phyloP scores from a whole-genome alignment of 2,329 filamentous ascomycete genomes.

The Emmonsia crescens region DNA sequence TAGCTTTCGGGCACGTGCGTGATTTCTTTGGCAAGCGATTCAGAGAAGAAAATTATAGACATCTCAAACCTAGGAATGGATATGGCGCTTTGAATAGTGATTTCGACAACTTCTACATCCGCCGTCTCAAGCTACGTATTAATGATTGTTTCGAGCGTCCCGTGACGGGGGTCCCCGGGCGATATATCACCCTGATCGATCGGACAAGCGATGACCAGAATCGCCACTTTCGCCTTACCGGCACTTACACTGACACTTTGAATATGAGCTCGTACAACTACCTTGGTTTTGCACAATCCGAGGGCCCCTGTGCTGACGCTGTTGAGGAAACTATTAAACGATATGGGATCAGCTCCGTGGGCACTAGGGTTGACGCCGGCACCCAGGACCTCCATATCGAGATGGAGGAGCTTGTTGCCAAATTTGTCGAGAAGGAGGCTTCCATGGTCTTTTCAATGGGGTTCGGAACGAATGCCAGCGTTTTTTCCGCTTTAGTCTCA shows the following conservation, averaged over 20 bases:
- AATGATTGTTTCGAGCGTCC: conserved; percentile 95
- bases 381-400: conserved; percentile 80
- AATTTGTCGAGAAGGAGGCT: conserved; percentile 86
- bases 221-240: conserved; percentile 75
- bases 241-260: conserved; percentile 83
- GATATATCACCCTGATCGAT: conserved; percentile 87
- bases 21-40: conserved; percentile 98
- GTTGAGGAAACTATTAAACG: conserved; percentile 76
- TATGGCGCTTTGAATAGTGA: conserved; percentile 95
- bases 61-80: conserved; percentile 71
- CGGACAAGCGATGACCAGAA: conserved; percentile 88
- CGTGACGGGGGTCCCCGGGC: conserved; percentile 83
- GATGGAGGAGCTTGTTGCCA: conserved; percentile 79
- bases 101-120: conserved; percentile 97
- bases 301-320: conserved; percentile 88
- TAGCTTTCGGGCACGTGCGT: conserved; percentile 86
- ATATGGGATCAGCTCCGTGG: conserved; percentile 73
- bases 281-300: conserved; percentile 93
- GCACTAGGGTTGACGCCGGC: conserved; percentile 71
- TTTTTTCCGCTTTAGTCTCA: conserved; percentile 82
- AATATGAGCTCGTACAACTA: conserved; percentile 99
- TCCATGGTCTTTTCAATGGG: conserved; percentile 99
- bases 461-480: conserved; percentile 87
- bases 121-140: conserved; percentile 83
- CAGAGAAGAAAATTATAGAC: conserved; percentile 73